A percentile compares a stretch with the other conserved stretches of the same genome.
These are phyloP conservation scores for Phalaenopsis equestris DNA, from an alignment of 106 monocot genomes.

Conservation along the genomic window DNA sequence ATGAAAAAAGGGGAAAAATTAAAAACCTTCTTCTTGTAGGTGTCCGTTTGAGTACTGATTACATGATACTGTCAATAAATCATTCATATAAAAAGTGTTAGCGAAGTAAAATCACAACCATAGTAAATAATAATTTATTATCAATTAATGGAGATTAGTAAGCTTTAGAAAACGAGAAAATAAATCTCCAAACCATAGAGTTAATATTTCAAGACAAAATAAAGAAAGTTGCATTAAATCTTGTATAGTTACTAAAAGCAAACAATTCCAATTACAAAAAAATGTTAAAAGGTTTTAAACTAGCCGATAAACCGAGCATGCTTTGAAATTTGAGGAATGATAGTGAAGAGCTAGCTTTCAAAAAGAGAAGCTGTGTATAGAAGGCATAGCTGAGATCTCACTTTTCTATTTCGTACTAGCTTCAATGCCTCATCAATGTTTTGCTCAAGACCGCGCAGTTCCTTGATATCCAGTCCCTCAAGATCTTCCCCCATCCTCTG, in stretches of 20 bases:
- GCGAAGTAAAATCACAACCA: neutral
- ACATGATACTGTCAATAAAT: constrained; percentile 15
- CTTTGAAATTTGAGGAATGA: neutral
- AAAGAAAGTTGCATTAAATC: neutral
- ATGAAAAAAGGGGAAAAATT: neutral
- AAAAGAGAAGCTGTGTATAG: neutral
- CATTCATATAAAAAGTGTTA: neutral
- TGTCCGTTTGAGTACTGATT: constrained; percentile 17
- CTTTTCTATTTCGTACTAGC: constrained; percentile 58
- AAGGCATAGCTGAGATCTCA: constrained; percentile 9
- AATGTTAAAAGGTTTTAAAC: too few relatives aligned
- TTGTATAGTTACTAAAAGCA: neutral
- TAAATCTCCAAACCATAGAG: neutral
- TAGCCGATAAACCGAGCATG: neutral
- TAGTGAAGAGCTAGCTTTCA: neutral
- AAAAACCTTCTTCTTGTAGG: constrained; percentile 19
- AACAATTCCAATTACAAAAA: too few relatives aligned
- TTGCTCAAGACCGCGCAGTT: constrained; percentile 85
- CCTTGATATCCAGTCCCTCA: constrained; percentile 46
- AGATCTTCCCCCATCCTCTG: constrained; percentile 72
- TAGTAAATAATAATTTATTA: neutral
- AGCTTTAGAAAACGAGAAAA: neutral
- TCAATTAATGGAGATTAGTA: neutral
- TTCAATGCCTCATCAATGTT: constrained; percentile 50
- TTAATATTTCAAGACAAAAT: neutral